Conservation (phyloP, 2,329 filamentous ascomycete genomes). For the Aquanectria penicillioides region DNA sequence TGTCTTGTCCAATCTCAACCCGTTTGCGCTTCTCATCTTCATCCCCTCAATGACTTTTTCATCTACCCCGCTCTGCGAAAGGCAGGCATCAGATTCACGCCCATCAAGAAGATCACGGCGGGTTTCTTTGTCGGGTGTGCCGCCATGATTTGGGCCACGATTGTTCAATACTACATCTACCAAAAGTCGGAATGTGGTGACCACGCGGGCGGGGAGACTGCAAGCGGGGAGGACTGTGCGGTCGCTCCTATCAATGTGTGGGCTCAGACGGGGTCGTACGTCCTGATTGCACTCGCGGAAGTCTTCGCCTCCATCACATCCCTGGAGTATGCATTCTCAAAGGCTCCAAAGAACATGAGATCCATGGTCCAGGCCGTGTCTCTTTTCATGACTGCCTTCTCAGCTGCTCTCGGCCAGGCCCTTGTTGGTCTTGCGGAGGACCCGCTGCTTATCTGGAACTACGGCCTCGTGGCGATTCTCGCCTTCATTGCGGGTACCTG, state of each 20-base stretch:
- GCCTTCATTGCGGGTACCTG: constrained; percentile 68
- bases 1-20: constrained; percentile 78
- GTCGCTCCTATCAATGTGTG: constrained; percentile 71
- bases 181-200: constrained; percentile 67
- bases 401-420: constrained; percentile 73
- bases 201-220: constrained; percentile 46
- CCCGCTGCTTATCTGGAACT: constrained; percentile 79
- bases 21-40: constrained; percentile 77
- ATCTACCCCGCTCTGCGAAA: constrained; percentile 75
- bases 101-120: constrained; percentile 78
- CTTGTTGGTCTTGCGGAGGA: constrained; percentile 58
- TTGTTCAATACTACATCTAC: constrained; percentile 72
- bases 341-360: constrained; percentile 81
- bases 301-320: constrained; percentile 63
- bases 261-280: constrained; percentile 62
- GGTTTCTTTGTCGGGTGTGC: constrained; percentile 73
- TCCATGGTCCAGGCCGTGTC: constrained; percentile 75
- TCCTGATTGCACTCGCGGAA: constrained; percentile 60
- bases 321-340: constrained; percentile 80
- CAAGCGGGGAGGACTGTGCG: constrained; percentile 34
- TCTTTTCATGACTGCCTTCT: constrained; percentile 76
- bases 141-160: constrained; percentile 66
- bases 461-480: constrained; percentile 72
- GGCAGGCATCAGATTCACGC: constrained; percentile 72
- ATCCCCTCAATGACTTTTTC: constrained; percentile 74